phyloP scores from a whole-genome alignment of 1,284 basidiomycete genomes.

The Ustilago cynodontis region DNA sequence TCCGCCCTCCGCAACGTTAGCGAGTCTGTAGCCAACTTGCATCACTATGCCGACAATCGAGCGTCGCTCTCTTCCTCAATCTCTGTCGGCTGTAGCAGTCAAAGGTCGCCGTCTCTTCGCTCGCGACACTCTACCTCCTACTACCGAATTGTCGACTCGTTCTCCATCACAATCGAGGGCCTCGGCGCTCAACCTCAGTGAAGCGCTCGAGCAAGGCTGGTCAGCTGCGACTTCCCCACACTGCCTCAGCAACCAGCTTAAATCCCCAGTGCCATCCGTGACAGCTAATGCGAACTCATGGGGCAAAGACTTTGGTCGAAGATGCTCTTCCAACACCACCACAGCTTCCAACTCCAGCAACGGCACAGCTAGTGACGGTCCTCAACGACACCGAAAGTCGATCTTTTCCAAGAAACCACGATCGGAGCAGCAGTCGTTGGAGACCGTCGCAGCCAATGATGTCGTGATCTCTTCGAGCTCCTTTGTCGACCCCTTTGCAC shows the following conservation, averaged over 20 bases:
- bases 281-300: neutral
- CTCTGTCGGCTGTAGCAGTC: constrained; percentile 30
- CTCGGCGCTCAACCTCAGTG: constrained; percentile 31
- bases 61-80: constrained; percentile 29
- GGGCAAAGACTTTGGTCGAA: constrained; percentile 20
- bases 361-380: constrained; percentile 4
- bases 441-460: neutral
- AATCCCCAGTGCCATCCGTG: constrained; percentile 14
- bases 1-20: neutral
- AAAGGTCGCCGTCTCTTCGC: constrained; percentile 41
- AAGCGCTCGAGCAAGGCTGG: constrained; percentile 32
- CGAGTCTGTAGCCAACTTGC: neutral
- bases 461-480: neutral
- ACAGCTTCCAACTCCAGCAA: constrained; percentile 19
- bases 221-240: constrained; percentile 17
- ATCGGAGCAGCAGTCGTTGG: neutral
- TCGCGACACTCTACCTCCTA: constrained; percentile 1
- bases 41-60: constrained; percentile 29
- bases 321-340: constrained; percentile 38
- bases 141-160: neutral
- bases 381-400: constrained; percentile 30
- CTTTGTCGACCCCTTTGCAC: constrained; percentile 30
- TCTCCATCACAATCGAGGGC: constrained; percentile 6
- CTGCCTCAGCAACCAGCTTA: constrained; percentile 33
- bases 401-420: constrained; percentile 36